These are phyloP conservation scores for Diaporthe caulivora DNA, from an alignment of 2,329 filamentous ascomycete species.

Conservation along the genomic window DNA sequence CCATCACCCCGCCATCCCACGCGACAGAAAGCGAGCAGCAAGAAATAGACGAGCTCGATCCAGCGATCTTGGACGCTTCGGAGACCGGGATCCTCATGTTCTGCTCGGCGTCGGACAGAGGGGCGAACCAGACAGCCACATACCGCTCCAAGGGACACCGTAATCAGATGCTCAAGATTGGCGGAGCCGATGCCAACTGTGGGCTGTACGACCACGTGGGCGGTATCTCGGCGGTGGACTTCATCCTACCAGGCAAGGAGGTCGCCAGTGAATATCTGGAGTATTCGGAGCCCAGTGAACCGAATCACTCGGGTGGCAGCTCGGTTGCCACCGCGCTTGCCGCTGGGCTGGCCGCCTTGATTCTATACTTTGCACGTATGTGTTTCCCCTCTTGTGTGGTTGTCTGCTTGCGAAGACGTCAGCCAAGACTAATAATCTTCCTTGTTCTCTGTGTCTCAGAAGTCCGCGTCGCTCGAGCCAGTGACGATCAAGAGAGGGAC, in stretches of 20 bases:
- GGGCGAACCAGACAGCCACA: conserved; percentile 38
- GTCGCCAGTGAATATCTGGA: conserved; percentile 41
- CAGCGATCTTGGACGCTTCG: conserved; percentile 45
- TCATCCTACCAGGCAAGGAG: conserved; percentile 47
- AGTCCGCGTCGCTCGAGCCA: background rate
- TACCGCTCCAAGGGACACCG: conserved; percentile 38
- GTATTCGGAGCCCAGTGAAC: background rate
- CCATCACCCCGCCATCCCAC: conserved; percentile 41
- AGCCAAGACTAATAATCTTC: background rate
- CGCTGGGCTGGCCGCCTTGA: conserved; percentile 47
- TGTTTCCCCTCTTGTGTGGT: no score
- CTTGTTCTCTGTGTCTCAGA: background rate
- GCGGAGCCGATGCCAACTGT: conserved; percentile 44
- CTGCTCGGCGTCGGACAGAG: conserved; percentile 52
- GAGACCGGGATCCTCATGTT: conserved; percentile 52
- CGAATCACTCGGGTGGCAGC: conserved; percentile 40
- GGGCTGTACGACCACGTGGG: conserved; percentile 41
- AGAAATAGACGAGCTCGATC: conserved; percentile 43
- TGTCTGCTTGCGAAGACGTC: background rate
- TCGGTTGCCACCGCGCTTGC: conserved; percentile 48
- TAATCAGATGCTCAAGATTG: conserved; percentile 45
- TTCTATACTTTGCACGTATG: conserved; percentile 41
- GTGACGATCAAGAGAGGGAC: background rate
- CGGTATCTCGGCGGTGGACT: conserved; percentile 44
- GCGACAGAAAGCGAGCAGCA: conserved; percentile 32